These are phyloP conservation scores for Calocera cornea DNA, from an alignment of 768 basidiomycete species.

Conservation along the genomic window DNA sequence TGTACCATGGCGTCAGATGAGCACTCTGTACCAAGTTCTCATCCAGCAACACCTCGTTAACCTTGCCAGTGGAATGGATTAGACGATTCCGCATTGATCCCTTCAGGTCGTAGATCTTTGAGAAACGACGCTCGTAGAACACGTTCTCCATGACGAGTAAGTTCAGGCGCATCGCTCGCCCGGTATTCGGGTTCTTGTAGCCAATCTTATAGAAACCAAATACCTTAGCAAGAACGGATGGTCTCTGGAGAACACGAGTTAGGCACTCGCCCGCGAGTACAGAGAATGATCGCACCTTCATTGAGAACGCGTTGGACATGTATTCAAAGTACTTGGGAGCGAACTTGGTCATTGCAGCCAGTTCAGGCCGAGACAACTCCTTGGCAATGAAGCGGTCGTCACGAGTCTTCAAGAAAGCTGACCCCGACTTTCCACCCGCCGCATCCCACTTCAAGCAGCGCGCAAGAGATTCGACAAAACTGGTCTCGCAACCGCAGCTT, in stretches of 20 bases:
- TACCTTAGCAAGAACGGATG: conserved; percentile 88
- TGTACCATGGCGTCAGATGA: conserved; percentile 76
- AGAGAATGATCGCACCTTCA: conserved; percentile 38
- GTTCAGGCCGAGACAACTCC: conserved; percentile 77
- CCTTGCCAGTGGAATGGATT: conserved; percentile 76
- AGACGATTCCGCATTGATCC: conserved; percentile 90
- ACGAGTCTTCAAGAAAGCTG: conserved; percentile 88
- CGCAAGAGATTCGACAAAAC: conserved; percentile 84
- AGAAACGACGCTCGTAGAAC: conserved; percentile 83
- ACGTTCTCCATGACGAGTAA: conserved; percentile 96
- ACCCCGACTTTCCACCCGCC: conserved; percentile 90
- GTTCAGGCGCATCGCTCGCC: conserved; percentile 83
- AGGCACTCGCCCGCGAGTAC: conserved; percentile 9
- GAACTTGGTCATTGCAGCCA: conserved; percentile 92
- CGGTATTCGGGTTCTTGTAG: conserved; percentile 55
- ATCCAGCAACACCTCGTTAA: conserved; percentile 88
- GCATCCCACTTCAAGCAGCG: conserved; percentile 95
- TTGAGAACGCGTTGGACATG: conserved; percentile 84
- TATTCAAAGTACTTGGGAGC: conserved; percentile 97
- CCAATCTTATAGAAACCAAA: conserved; percentile 94
- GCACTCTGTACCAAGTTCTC: conserved; percentile 94
- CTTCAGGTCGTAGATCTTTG: conserved; percentile 94
- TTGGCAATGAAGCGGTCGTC: conserved; percentile 99
- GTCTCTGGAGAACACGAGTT: conserved; percentile 42
- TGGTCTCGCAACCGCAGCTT: conserved; percentile 86